Conservation (phyloP, 441 rosid genomes). For the Pelargonium fulgidum region DNA sequence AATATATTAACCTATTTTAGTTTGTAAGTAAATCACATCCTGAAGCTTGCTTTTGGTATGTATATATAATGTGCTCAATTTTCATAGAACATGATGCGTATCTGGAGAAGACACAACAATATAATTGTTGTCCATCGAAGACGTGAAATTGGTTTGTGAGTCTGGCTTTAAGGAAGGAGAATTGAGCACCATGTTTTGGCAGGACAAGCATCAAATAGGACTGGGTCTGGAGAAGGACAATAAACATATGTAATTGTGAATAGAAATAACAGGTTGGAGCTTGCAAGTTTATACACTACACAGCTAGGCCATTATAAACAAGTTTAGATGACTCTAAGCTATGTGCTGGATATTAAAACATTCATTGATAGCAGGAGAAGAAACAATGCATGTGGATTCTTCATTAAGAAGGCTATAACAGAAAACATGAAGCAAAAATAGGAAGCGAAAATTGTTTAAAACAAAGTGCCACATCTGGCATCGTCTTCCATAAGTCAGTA, state of each 20-base stretch:
- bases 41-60: not conserved
- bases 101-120: not conserved
- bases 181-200: not conserved
- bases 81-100: not conserved
- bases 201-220: not conserved
- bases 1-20: not conserved
- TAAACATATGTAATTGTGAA: not conserved
- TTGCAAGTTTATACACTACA: not conserved
- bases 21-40: not conserved
- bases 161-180: not conserved
- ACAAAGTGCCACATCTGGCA: not conserved
- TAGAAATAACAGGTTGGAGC: not conserved
- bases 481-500: not conserved
- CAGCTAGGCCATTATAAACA: too few species aligned
- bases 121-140: not conserved
- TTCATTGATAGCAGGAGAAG: not conserved
- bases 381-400: not conserved
- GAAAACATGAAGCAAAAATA: not conserved
- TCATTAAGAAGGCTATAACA: constrained; percentile 1
- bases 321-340: not conserved
- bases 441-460: not conserved
- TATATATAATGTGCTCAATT: not conserved
- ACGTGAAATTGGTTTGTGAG: not conserved
- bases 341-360: not conserved
- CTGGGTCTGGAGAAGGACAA: too few species aligned